Evolutionary conservation across 768 basidiomycete species (phyloP), one percentile per base, ranked within the genome.

Genomic region (Tricholoma bakamatsutake): DNA sequence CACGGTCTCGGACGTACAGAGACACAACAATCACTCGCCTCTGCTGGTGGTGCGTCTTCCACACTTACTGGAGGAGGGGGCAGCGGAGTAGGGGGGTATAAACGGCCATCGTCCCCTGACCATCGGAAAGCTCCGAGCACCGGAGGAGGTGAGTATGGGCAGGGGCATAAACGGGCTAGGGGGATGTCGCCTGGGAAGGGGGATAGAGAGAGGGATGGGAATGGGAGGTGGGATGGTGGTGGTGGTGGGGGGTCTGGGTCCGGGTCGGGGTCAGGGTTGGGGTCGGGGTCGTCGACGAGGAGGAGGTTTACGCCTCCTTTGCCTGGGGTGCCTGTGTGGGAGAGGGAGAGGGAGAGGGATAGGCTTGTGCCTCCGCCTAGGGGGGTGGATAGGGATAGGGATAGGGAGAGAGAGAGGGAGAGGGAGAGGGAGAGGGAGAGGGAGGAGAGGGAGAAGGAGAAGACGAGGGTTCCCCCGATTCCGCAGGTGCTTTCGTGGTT

Each of bases 401-500:
- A 47, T 2, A 30, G 46, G 9, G 46, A 47, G 4, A 30, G 46
- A 10, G 46, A 48, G 10, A 15, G 65, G 46, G 46, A 48, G n/a
- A 30, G 46, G 58, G 71, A 66, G 43, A 66, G 66, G 51, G 70
- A 66, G 37, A 24, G 21, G 10, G 64, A 76, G 53, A 82, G 82
- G 49, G 80, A 84, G 49, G 80, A 84, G 57, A 66, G 66, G 51
- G 70, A 66, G 42, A 48, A 48, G 10, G 64, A 83, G 43, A 80
- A 84, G 58, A 74, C 74, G 50, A 73, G 75, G 17, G 70, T 68
- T 12, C 60, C 62, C 21, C 62, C 71, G n/a, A 62, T 85, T 48
- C 80, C 81, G 49, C 67, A 73, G 58, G 79, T 93, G 31, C 73
- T 96, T 13, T 80, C 82, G n/a, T 89, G 85, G 84, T 96, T 98